Evolutionary conservation across 345 rosid species (phyloP).

Genomic region (Acer campestre): DNA sequence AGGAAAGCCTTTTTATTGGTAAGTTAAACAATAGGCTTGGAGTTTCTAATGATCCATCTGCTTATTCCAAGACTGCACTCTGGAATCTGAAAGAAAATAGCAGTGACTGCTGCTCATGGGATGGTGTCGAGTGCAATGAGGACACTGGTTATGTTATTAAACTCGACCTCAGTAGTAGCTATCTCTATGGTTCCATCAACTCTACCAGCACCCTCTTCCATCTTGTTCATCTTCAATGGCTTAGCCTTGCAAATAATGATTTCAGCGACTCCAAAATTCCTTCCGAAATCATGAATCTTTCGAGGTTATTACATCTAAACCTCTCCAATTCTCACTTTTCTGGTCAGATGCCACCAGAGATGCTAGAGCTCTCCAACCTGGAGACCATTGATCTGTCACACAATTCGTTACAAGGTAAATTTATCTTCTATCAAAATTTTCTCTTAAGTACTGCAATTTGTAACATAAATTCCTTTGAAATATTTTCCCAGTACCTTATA

Average conservation of each 20-base stretch:
- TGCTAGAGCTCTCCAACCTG: background rate
- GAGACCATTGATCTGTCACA: slow-evolving; percentile 16
- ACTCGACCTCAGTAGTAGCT: background rate
- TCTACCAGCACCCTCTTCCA: slow-evolving; percentile 6
- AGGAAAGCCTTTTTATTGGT: background rate
- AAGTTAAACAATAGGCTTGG: background rate
- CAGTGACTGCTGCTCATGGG: background rate
- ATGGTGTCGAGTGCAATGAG: slow-evolving; percentile 7
- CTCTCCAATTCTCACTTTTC: background rate
- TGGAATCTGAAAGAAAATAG: background rate
- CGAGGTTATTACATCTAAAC: background rate
- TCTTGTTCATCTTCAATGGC: slow-evolving; percentile 16
- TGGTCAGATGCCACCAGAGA: slow-evolving; percentile 5
- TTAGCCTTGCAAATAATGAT: background rate
- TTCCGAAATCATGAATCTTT: background rate
- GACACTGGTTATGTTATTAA: slow-evolving; percentile 7
- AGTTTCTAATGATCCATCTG: background rate
- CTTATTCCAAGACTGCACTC: background rate
- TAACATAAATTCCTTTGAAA: slow-evolving; percentile 2
- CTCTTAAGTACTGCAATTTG: background rate
- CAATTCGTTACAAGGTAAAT: background rate
- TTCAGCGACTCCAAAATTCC: slow-evolving; percentile 8
- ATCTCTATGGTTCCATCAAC: slow-evolving; percentile 3
- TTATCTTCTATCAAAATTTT: slow-evolving; percentile 2
- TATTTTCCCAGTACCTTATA: slow-evolving; percentile 5